phyloP scores from a whole-genome alignment of 768 basidiomycete species.

The Hygrocybe coccinea region DNA sequence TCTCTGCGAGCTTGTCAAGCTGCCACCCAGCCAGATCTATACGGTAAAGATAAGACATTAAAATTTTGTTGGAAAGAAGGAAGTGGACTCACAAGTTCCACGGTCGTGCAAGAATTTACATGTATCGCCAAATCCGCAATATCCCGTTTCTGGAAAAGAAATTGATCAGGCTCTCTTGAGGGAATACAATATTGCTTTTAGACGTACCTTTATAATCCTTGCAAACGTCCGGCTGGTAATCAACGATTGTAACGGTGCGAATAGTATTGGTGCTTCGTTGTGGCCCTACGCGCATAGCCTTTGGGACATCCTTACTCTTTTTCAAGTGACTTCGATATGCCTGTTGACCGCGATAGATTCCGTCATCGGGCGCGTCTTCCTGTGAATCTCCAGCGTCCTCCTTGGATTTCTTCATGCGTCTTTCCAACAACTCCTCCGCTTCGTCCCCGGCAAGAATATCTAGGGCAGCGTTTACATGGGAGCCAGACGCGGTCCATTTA shows the following conservation, averaged over 20 bases:
- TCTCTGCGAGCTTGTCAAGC: conserved; percentile 87
- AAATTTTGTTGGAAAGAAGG: too few relatives aligned
- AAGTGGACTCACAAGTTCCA: conserved; percentile 70
- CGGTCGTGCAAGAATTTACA: conserved; percentile 99
- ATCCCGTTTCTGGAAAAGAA: conserved; percentile 77
- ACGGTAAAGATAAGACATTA: conserved; percentile 10
- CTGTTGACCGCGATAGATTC: conserved; percentile 79
- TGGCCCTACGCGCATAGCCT: conserved; percentile 81
- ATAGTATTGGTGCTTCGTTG: conserved; percentile 78
- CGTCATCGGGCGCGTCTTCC: conserved; percentile 70
- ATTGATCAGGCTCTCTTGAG: conserved; percentile 5
- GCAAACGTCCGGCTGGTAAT: conserved; percentile 99
- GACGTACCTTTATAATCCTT: conserved; percentile 96
- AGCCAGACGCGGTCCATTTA: conserved; percentile 73
- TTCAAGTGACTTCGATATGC: conserved; percentile 78
- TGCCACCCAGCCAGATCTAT: conserved; percentile 98
- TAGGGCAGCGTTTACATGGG: conserved; percentile 65
- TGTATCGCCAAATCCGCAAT: conserved; percentile 97
- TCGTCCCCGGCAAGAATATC: conserved; percentile 83
- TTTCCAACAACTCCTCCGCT: conserved; percentile 69
- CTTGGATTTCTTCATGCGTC: conserved; percentile 56
- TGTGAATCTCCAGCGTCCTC: conserved; percentile 47
- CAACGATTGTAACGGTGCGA: conserved; percentile 88
- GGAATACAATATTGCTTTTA: conserved; percentile 7
- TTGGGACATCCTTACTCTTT: conserved; percentile 79